A percentile compares a stretch with the other conserved stretches of the same genome.
phyloP scores from a whole-genome alignment of 257 asterid genomes.

The Gynochthodes officinalis region DNA sequence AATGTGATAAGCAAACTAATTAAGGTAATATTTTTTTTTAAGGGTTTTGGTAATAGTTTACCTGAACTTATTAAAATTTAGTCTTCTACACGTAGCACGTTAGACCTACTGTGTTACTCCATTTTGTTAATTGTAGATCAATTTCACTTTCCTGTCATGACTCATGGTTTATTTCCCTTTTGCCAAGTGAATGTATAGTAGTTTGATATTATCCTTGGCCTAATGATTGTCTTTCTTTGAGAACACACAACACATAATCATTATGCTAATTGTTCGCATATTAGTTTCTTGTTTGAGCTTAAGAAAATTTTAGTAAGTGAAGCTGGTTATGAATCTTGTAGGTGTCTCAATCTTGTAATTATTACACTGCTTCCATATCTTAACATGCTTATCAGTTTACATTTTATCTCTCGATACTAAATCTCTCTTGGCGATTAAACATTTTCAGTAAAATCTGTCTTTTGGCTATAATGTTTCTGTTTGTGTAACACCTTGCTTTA shows the following conservation, averaged over 20 bases:
- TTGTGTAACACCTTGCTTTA: neutral
- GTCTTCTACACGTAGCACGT: neutral
- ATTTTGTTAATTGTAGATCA: neutral
- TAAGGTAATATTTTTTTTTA: conserved; percentile 60
- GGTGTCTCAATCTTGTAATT: too few species aligned
- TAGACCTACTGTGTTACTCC: too few species aligned
- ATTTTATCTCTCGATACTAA: neutral
- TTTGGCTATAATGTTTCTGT: neutral
- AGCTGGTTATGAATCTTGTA: neutral
- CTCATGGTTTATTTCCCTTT: neutral
- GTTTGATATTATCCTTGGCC: neutral
- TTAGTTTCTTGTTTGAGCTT: neutral
- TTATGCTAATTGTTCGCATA: too few species aligned
- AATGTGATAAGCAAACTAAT: conserved; percentile 73
- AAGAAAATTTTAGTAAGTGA: neutral
- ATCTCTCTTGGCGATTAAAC: neutral
- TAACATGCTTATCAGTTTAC: neutral
- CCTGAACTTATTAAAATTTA: too few species aligned
- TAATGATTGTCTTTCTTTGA: neutral
- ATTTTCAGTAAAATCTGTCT: neutral
- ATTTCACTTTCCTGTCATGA: neutral
- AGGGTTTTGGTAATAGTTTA: too few species aligned
- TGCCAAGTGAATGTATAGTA: neutral
- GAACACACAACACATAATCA: too few species aligned
- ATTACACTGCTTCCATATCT: neutral